Conservation (phyloP, 768 basidiomycete genomes). For the Termitomyces sp. region DNA sequence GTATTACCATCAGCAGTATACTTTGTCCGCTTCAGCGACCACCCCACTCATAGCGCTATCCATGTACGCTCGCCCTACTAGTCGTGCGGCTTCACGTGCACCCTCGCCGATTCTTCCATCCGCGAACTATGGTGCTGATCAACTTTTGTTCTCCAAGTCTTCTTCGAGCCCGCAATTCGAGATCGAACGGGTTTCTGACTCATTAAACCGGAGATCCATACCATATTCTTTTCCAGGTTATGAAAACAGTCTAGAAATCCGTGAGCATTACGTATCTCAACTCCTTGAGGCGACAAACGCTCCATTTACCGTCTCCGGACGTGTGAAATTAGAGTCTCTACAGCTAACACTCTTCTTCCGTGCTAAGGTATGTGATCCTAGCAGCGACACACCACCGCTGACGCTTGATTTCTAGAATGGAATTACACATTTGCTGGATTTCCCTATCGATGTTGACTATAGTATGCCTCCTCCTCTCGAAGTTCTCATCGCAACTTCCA, state of each 20-base stretch:
- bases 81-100: constrained; percentile 18
- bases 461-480: constrained; percentile 74
- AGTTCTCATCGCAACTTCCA: constrained; percentile 69
- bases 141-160: constrained; percentile 30
- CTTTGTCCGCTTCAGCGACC: neutral
- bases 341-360: constrained; percentile 73
- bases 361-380: constrained; percentile 48
- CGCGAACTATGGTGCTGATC: constrained; percentile 13
- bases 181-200: constrained; percentile 49
- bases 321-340: constrained; percentile 65
- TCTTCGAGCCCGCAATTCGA: constrained; percentile 49
- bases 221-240: constrained; percentile 25
- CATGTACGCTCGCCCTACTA: constrained; percentile 8
- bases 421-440: constrained; percentile 75
- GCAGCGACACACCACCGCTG: neutral
- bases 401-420: constrained; percentile 46
- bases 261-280: constrained; percentile 41
- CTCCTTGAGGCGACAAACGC: constrained; percentile 54
- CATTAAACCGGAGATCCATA: constrained; percentile 23
- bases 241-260: constrained; percentile 47
- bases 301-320: constrained; percentile 61
- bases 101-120: constrained; percentile 22
- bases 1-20: neutral
- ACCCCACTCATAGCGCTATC: neutral
- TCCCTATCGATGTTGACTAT: constrained; percentile 73